Base-by-base conservation (phyloP, 176 grass and related monocot species). In the Oryza australiensis region DNA sequence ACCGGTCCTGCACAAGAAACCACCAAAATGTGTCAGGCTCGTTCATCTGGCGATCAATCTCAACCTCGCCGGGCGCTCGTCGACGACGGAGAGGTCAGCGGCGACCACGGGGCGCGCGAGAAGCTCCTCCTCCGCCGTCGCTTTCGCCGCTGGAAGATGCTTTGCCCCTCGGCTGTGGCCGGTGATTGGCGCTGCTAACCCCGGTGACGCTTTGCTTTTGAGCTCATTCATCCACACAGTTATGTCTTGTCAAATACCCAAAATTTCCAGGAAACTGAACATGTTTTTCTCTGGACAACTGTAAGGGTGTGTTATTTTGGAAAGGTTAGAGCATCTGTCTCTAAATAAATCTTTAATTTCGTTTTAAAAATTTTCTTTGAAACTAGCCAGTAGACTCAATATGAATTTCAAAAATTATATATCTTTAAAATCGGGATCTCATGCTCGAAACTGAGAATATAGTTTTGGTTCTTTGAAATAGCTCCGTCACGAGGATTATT, bases 1-100 rank as follows among this genome's bases (percentile, higher is more conserved):
- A 40, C 65, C 42, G 59, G 38, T 57, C 57, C 59, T 24, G 71
- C 81, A 20, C 41, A 66, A 26, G 16, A 68, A 42, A 24, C 38
- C 66, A 10, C n/a, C 35, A 37, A 35, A 75, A 30, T 15, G 74
- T 24, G 64, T 57, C 70, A 29, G 4, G 48, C 13, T 69, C 37
- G 26, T 5, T 12, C 35, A 11, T 51, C 63, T 30, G 7, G 40
- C 63, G 5, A 4, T 59, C 26, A 18, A 32, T 62, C 49, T 55
- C 49, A 18, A 55, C 49, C n/a, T 88, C 24, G 35, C 75, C 14
- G 57, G 71, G 22, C 26, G 34, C 72, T 40, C 0, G 42, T 49
- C 6, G 66, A 85, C 66, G 66, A 55, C 68, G 83, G 83, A 57
- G 72, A 82, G 22, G 87, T 86, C 34, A 68, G 5, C 77, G 62